Base-by-base conservation (phyloP, 1,139 yeast species). In the Eremothecium sinecaudum region DNA sequence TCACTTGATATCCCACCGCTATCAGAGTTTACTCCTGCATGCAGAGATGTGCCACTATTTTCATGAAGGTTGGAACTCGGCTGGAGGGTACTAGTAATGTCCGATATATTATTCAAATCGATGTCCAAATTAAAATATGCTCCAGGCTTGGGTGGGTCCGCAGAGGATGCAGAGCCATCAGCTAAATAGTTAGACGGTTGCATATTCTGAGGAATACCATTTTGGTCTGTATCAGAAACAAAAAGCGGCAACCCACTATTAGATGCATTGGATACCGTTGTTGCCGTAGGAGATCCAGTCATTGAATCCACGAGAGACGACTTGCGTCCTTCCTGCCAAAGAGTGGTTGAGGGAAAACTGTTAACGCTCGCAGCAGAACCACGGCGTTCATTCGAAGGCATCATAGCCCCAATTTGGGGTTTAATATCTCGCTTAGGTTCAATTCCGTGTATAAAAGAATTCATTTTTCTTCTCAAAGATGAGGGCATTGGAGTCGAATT, bases 101-200 rank as follows among this genome's bases (percentile, higher is more conserved):
- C 58, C 2, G 56, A 48, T 16, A 53, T 35, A 32, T 53, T 49
- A 19, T 51, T 50, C 18, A 53, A 37, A 33, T 53, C 51, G 4
- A 56, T 51, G 31, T 53, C 58, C 17, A 53, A 22, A 10, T 42
- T 47, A 32, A 52, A 51, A 11, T 44, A 40, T n/a, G 43, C 27
- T 18, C 31, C 24, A 19, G 25, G 30, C 14, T 13, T 23, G 8
- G 25, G 11, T 23, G 11, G 11, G 5, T n/a, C 19, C 5, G n/a
- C 30, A n/a, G n/a, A 14, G 5, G 11, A 19, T 4, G 11, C 11
- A 5, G 19, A 16, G 7, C 4, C 10, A 4, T 16, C 23, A 16
- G 30, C n/a, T 4, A n/a, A n/a, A 6, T 11, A n/a, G 21, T 27
- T 27, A 7, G 14, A 5, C 21, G 21, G 21, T 6, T 19, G 11